These are phyloP conservation scores for Falciphora oryzae DNA, from an alignment of 2,329 filamentous ascomycete genomes.

Conservation along the genomic window DNA sequence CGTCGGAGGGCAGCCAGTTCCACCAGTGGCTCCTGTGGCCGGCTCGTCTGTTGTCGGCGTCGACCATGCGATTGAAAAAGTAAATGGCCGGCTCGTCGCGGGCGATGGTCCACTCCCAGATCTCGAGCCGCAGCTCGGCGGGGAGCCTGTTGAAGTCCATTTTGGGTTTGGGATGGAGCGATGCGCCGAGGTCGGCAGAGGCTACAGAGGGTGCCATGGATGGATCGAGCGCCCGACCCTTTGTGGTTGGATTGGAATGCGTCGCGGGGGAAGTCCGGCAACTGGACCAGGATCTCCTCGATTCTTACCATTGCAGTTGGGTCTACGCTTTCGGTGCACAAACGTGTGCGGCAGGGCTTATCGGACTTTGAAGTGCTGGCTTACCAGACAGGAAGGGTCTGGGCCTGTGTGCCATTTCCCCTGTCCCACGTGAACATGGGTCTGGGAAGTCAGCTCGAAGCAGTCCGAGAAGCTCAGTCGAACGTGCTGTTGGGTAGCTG, in stretches of 20 bases:
- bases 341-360: too few species aligned
- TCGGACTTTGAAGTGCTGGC: too few species aligned
- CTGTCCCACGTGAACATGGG: too few species aligned
- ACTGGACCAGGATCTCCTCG: not conserved
- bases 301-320: too few species aligned
- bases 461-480: too few species aligned
- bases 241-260: not conserved
- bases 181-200: not conserved
- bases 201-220: too few species aligned
- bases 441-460: too few species aligned
- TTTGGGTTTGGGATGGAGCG: not conserved
- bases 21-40: not conserved
- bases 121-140: not conserved
- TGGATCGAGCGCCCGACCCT: too few species aligned
- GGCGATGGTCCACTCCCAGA: not conserved
- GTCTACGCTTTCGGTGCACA: not conserved
- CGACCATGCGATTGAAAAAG: not conserved
- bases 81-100: not conserved
- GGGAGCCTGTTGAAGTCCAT: not conserved
- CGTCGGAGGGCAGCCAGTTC: not conserved
- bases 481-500: too few species aligned
- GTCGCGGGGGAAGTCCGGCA: not conserved
- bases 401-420: too few species aligned
- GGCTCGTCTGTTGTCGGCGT: not conserved
- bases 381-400: too few species aligned